phyloP scores from a whole-genome alignment of 768 basidiomycete species.

The Hericium rajendrae region DNA sequence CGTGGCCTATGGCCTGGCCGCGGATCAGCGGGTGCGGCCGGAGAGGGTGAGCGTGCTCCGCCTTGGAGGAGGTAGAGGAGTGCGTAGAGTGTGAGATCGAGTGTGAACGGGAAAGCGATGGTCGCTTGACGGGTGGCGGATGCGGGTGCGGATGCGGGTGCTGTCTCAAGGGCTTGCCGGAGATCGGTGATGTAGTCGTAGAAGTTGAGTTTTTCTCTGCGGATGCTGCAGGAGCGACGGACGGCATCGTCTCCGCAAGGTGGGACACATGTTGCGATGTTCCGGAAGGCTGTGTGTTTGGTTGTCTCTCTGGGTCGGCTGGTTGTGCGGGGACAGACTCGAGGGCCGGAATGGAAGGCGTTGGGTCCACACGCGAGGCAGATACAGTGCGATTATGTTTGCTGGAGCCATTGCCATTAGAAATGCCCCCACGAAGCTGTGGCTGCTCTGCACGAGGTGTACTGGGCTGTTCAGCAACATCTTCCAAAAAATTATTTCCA shows the following conservation, averaged over 20 bases:
- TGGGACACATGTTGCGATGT: too few species aligned
- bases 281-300: too few species aligned
- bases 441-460: slow-evolving; percentile 14
- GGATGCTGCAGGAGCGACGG: background rate
- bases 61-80: slow-evolving; percentile 2
- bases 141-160: slow-evolving; percentile 23
- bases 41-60: slow-evolving; percentile 26
- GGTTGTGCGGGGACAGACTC: background rate
- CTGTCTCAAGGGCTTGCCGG: slow-evolving; percentile 12
- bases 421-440: background rate
- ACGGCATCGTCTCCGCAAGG: background rate
- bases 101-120: slow-evolving; percentile 45
- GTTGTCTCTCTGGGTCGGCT: background rate
- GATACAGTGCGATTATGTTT: slow-evolving; percentile 4
- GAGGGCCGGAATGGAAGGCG: background rate
- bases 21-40: slow-evolving; percentile 75
- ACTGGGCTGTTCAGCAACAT: slow-evolving; percentile 14
- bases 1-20: slow-evolving; percentile 53
- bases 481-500: background rate
- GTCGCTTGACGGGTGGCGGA: slow-evolving; percentile 26
- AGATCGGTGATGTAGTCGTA: background rate
- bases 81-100: slow-evolving; percentile 48
- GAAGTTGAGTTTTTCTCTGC: background rate
- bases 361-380: background rate
- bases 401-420: slow-evolving; percentile 11